Base-by-base conservation (phyloP, 2,329 filamentous ascomycete species). In the Zymoseptoria brevis region DNA sequence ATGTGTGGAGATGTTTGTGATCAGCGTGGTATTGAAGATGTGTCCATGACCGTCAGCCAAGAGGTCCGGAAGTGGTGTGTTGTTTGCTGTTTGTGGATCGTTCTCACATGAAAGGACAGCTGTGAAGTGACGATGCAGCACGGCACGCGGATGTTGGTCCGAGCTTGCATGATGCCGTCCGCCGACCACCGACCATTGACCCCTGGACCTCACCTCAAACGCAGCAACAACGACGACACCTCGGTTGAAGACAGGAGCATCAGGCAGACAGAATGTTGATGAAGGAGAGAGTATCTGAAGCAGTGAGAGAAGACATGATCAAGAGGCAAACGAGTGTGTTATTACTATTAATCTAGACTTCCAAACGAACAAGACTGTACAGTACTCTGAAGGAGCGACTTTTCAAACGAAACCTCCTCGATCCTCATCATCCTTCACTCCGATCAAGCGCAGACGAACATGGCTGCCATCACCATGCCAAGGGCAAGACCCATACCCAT, bases 1-100 rank as follows among this genome's bases (percentile, higher is more conserved):
- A 2, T 8, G 4, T 22, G 50, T 59, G 53, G 52, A 41, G 29
- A 16, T 55, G 48, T 26, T 60, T 50, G 30, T 60, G 30, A 54
- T 57, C 53, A 41, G 9, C 1, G 53, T 54, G 50, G 52, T 26
- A n/a, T 24, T 52, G 58, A 26, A 50, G 49, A 56, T 63, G 53
- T 45, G 35, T 56, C 65, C 64, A 67, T 66, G 66, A 66, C 64
- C 63, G 53, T 68, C 65, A 65, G 60, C 61, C 60, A 68, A 67
- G 67, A 66, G 65, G 65, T 66, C 64, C 57, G 56, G 41, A 45
- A n/a, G 35, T 45, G 35, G 16, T 45, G 35, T 45, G 35, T 45
- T 16, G 26, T 29, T 29, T 29, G 26, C 26, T 45, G 35, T 45
- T 45, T 45, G 16, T 45, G 35, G 35, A 45, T 45, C 35, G 16